Percentiles rank a stretch among this genome's conserved stretches.
phyloP scores from a whole-genome alignment of 176 grass and related monocot genomes.

The Puya raimondii region DNA sequence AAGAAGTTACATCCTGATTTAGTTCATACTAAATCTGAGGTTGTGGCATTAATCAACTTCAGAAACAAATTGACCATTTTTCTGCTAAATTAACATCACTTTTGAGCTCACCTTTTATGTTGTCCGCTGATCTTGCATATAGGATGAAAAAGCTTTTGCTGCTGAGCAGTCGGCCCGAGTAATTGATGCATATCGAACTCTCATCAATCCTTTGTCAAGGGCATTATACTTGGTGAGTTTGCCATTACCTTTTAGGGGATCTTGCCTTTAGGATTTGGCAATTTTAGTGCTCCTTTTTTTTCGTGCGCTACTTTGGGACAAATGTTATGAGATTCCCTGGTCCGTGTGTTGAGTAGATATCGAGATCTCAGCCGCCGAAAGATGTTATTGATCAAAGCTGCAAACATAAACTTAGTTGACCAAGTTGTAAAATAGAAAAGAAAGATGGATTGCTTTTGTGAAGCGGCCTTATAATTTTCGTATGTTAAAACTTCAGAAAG shows the following conservation, averaged over 20 bases:
- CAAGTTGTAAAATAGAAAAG: no score
- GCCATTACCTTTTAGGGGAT: not conserved
- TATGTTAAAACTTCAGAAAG: no score
- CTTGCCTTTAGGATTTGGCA: not conserved
- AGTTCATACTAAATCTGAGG: constrained; percentile 94
- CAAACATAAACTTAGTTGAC: no score
- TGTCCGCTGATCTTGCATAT: not conserved
- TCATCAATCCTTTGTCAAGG: constrained; percentile 62
- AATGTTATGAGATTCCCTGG: no score
- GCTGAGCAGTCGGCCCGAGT: constrained; percentile 73
- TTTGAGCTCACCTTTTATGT: not conserved
- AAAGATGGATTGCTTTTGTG: no score
- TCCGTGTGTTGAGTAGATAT: no score
- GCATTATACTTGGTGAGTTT: constrained; percentile 75
- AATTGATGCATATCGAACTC: constrained; percentile 75
- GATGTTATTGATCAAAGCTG: no score
- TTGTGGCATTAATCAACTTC: constrained; percentile 13
- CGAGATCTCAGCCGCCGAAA: no score
- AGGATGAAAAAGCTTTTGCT: constrained; percentile 83
- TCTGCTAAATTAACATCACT: not conserved
- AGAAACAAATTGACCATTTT: not conserved
- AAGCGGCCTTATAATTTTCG: no score
- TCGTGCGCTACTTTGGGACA: no score
- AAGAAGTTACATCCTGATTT: constrained; percentile 95
- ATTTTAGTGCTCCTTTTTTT: not conserved